Base-by-base conservation (phyloP, 495 filamentous ascomycete species). In the Aspergillus carlsbadensis region DNA sequence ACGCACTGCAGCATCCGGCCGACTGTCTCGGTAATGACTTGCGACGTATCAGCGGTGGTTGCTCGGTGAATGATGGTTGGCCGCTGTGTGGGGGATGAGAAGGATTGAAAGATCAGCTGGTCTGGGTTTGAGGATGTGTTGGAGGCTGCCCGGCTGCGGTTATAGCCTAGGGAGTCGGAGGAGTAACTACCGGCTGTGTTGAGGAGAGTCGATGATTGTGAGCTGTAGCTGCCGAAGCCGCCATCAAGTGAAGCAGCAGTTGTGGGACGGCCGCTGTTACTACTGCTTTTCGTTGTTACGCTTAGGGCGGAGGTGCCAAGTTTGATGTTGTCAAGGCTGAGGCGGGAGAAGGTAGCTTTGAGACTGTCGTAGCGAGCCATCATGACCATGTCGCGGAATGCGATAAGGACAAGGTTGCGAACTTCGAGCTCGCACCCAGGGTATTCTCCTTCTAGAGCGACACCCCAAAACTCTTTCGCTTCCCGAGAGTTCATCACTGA, bases 1-100 rank as follows among this genome's bases (percentile, higher is more conserved):
- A 98, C 87, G 66, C 95, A 98, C 72, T 98, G 94, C 57, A 98
- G 80, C 92, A 98, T 95, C 53, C 95, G 80, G 1, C 91, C 94
- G 8, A 96, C 93, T 51, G 91, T 96, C 57, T 97, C 92, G 13
- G 94, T 97, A 59, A 79, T 77, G 22, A 96, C 81, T 56, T 92
- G 86, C 21, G 91, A 89, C n/a, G 84, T 85, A 62, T 92, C 89
- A 0, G 73, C 64, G 7, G 68, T 60, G 34, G 51, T 58, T 39
- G 62, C 53, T 17, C 70, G 76, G 53, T 73, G 70, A 55, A 74
- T 72, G 53, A 74, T 61, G 20, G 75, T 71, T 20, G 61, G 80
- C 58, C 68, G 75, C 68, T 70, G 74, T 64, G 60, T 71, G 61
- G 61, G 82, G 68, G 65, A 84, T 62, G 65, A 83, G 67, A 78